Evolutionary conservation across 106 monocot genomes (phyloP).

Genomic region (Cymbidium sinense): DNA sequence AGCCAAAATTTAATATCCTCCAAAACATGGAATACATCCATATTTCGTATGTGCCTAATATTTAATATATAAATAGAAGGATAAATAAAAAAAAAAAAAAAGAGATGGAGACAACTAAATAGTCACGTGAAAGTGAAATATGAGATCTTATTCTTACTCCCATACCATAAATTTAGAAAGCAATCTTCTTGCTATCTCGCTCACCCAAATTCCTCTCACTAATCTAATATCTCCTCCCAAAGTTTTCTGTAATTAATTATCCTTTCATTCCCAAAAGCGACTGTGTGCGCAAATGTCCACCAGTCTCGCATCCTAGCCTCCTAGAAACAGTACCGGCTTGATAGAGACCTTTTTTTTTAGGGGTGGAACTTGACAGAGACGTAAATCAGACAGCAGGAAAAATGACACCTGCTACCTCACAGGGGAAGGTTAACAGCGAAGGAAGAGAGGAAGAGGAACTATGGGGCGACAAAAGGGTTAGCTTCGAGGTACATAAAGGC

Average conservation of each 20-base stretch:
- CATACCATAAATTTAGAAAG: too few species aligned
- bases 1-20: too few species aligned
- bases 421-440: neutral
- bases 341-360: neutral
- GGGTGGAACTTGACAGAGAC: neutral
- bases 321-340: too few species aligned
- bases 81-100: too few species aligned
- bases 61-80: too few species aligned
- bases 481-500: conserved; percentile 1
- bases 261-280: neutral
- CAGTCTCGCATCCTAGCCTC: neutral
- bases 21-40: too few species aligned
- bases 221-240: neutral
- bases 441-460: neutral
- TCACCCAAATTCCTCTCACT: neutral
- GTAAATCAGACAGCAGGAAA: neutral
- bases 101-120: too few species aligned
- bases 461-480: neutral
- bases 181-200: too few species aligned
- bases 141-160: too few species aligned
- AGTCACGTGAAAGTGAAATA: too few species aligned
- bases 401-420: neutral
- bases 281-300: neutral
- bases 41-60: too few species aligned
- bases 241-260: neutral